Base-by-base conservation (phyloP, 2,329 filamentous ascomycete genomes). In the Fusarium scirpi region DNA sequence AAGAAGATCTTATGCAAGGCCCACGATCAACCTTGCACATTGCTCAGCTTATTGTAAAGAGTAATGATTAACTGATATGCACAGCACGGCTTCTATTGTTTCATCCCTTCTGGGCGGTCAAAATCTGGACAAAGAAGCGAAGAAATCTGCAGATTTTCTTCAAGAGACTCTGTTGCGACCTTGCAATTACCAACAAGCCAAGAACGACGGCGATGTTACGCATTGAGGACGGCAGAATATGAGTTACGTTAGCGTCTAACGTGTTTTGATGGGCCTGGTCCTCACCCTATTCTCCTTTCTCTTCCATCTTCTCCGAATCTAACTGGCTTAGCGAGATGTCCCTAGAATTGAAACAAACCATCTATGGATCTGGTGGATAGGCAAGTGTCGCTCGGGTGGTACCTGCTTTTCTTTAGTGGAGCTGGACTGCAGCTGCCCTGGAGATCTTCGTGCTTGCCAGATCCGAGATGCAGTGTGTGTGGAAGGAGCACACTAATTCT, bases 281-380 rank as follows among this genome's bases (percentile, higher is more conserved):
- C 4, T 24, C 41, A 11, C 20, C 22, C 41, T 44, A 22, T 16
- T 32, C 18, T 48, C 58, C 48, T 62, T 63, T 62, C 41, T 24
- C 44, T 40, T 38, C 34, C 32, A 48, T 56, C 63, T 45, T 56
- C 58, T 53, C 67, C 57, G 67, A 45, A 49, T 63, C 22, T 43
- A 43, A 53, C 25, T 27, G 18, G 18, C 27, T 25, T 43, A 53
- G 34, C 49, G 34, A 55, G 15, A 56, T 48, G 8, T 38, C 43
- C 20, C 29, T 27, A 38, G 43, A 47, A 44, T 56, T 65, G 62
- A 70, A 71, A 71, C 67, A 61, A 68, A 41, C 54, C 27, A 60
- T 56, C 34, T 48, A 38, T 47, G 58, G 48, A 30, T 65, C 65
- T 24, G 38, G 67, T 63, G 67, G 63, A 64, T 43, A 43, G 34